Evolutionary conservation across 768 basidiomycete genomes (phyloP).

Genomic region (Cyathus striatus): DNA sequence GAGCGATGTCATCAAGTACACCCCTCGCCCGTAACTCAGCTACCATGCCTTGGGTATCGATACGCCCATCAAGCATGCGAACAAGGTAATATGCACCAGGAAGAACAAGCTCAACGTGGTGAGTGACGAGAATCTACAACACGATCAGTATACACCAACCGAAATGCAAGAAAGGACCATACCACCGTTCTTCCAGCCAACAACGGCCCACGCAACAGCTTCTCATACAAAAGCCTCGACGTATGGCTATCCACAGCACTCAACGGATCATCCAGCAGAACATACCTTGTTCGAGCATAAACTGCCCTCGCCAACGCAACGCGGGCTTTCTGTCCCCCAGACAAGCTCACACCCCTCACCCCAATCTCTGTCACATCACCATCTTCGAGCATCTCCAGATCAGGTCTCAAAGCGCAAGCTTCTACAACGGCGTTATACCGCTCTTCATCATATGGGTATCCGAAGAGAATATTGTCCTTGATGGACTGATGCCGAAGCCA

Average conservation of each 20-base stretch:
- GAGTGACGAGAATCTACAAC: conserved; percentile 64
- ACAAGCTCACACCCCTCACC: conserved; percentile 51
- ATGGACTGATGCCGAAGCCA: conserved; percentile 73
- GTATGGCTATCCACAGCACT: conserved; percentile 72
- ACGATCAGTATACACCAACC: background rate
- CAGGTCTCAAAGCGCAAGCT: conserved; percentile 76
- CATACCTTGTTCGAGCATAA: conserved; percentile 44
- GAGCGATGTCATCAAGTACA: conserved; percentile 50
- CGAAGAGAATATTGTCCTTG: conserved; percentile 79
- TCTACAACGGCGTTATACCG: conserved; percentile 76
- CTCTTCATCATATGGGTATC: conserved; percentile 64
- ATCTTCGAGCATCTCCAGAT: conserved; percentile 81
- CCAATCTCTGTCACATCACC: conserved; percentile 87
- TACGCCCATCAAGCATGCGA: conserved; percentile 76
- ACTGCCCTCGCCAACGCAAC: conserved; percentile 63
- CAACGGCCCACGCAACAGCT: conserved; percentile 59
- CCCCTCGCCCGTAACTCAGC: conserved; percentile 58
- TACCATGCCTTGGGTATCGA: conserved; percentile 69
- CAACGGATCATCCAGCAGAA: conserved; percentile 55
- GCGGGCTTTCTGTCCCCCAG: conserved; percentile 63
- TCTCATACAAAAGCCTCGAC: conserved; percentile 50
- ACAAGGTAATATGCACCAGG: conserved; percentile 70
- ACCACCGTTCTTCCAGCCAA: conserved; percentile 57
- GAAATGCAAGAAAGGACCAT: conserved; percentile 5
- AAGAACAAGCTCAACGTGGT: conserved; percentile 80